Conservation (phyloP, 2,329 filamentous ascomycete species). For the Pseudopyrenochaeta lycopersici region DNA sequence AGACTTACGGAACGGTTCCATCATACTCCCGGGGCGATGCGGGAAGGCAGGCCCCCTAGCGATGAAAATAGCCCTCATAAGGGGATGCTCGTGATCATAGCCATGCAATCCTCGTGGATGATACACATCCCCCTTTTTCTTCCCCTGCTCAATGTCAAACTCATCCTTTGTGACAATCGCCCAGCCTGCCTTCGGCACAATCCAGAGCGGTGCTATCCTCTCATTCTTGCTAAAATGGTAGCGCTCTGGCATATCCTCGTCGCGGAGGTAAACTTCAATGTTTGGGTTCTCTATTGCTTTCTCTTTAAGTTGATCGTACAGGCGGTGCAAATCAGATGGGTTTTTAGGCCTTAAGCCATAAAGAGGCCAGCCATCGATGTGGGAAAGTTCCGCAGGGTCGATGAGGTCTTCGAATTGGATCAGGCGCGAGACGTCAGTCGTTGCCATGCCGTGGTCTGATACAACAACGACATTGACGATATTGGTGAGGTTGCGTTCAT, state of each 20-base stretch:
- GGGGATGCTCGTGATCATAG: slow-evolving; percentile 91
- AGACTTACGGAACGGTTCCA: slow-evolving; percentile 84
- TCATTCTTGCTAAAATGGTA: slow-evolving; percentile 91
- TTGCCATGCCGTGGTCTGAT: slow-evolving; percentile 98
- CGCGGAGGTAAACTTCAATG: slow-evolving; percentile 86
- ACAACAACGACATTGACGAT: slow-evolving; percentile 97
- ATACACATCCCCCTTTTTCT: slow-evolving; percentile 72
- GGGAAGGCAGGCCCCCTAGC: slow-evolving; percentile 92
- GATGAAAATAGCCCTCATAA: slow-evolving; percentile 96
- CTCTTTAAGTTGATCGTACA: slow-evolving; percentile 68
- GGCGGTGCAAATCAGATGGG: slow-evolving; percentile 67
- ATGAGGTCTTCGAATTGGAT: slow-evolving; percentile 91
- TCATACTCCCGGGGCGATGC: slow-evolving; percentile 79
- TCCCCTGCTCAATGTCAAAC: slow-evolving; percentile 75
- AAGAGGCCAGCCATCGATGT: slow-evolving; percentile 93
- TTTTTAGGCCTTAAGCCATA: slow-evolving; percentile 86
- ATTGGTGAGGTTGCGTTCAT: slow-evolving; percentile 81
- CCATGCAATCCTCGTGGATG: slow-evolving; percentile 87
- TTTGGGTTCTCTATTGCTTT: slow-evolving; percentile 70
- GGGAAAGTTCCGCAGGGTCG: slow-evolving; percentile 78
- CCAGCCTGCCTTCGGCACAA: slow-evolving; percentile 92
- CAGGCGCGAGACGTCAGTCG: slow-evolving; percentile 80
- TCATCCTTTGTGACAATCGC: slow-evolving; percentile 84
- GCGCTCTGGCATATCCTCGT: slow-evolving; percentile 86
- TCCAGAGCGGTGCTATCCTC: slow-evolving; percentile 93